Base-by-base conservation (phyloP, 2,329 filamentous ascomycete genomes). In the Botrytis deweyae region DNA sequence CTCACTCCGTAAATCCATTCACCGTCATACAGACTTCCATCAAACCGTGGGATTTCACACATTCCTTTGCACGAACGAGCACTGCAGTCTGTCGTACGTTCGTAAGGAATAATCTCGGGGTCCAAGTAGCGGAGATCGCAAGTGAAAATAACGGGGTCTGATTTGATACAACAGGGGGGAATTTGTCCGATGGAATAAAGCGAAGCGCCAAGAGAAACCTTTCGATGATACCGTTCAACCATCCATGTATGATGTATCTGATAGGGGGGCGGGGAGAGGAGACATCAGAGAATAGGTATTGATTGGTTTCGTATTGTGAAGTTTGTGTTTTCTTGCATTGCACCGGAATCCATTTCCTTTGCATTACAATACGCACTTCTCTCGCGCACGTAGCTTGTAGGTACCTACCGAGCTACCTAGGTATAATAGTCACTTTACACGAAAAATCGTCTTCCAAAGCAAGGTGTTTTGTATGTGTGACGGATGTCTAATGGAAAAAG, bases 101-200 rank as follows among this genome's bases (percentile, higher is more conserved):
- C 64, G 29, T 42, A 40, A 58, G 18, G 16, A 20, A 42, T 8
- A 29, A 69, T 22, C n/a, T 58, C 66, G 16, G 36, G 29, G 58
- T 33, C 49, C n/a, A 33, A 25, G 25, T 18, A 16, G 66, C 29
- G 66, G 66, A 22, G 36, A 58, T 42, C 6, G 14, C 9, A 68
- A 16, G 16, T 20, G 36, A 29, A 38, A n/a, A 29, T 67, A 49
- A 20, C 29, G 20, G 29, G 22, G n/a, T 67, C 44, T 55, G 46
- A 16, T 44, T 40, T 42, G 66, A 59, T 46, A 52, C 25, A 65
- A 7, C 25, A 72, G 29, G 29, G 42, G 69, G 69, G 36, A 33
- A 55, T 36, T 55, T 55, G 55, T 58, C 70, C 70, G 70, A 42
- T 40, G 38, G 62, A 29, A 67, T 42, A 69, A 58, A 58, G 66